A percentile compares a stretch with the other conserved stretches of the same genome.
Evolutionary conservation across 2,329 filamentous ascomycete genomes (phyloP).

Genomic region (Bimuria novae-zelandiae): DNA sequence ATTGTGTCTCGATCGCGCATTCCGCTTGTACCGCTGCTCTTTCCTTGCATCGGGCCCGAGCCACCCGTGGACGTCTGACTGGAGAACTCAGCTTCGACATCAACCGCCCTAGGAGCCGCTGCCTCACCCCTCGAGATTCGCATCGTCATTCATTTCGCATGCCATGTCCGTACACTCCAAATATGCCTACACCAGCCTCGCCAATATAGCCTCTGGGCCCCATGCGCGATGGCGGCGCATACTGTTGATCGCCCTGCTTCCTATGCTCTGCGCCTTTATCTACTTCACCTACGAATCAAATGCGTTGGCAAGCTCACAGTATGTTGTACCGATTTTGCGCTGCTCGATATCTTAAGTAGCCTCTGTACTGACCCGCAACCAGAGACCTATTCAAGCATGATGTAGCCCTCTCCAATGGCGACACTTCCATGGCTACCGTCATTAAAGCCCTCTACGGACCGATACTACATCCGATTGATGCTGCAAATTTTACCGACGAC

Average conservation of each 20-base stretch:
- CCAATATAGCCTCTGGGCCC: constrained; percentile 33
- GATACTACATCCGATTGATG: constrained; percentile 41
- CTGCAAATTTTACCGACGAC: constrained; percentile 45
- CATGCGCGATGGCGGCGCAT: constrained; percentile 43
- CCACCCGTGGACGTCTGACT: background rate
- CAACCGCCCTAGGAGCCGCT: background rate
- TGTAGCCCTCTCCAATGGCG: constrained; percentile 30
- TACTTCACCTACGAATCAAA: constrained; percentile 36
- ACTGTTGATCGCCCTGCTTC: constrained; percentile 36
- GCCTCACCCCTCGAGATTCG: background rate
- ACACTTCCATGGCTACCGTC: constrained; percentile 42
- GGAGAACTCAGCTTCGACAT: background rate
- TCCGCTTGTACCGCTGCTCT: background rate
- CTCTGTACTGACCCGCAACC: background rate
- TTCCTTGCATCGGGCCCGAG: background rate
- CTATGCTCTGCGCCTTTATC: constrained; percentile 34
- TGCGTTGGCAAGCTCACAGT: constrained; percentile 30
- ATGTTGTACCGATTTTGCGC: constrained; percentile 12
- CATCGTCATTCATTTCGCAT: constrained; percentile 4
- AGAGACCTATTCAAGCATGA: constrained; percentile 34
- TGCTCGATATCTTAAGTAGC: background rate
- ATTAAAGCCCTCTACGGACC: constrained; percentile 45
- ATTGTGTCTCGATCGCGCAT: background rate
- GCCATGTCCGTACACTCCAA: constrained; percentile 16
- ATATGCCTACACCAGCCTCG: constrained; percentile 37